Conservation (phyloP, 139 green algal genomes). For the Chlamydomonas eustigma region DNA sequence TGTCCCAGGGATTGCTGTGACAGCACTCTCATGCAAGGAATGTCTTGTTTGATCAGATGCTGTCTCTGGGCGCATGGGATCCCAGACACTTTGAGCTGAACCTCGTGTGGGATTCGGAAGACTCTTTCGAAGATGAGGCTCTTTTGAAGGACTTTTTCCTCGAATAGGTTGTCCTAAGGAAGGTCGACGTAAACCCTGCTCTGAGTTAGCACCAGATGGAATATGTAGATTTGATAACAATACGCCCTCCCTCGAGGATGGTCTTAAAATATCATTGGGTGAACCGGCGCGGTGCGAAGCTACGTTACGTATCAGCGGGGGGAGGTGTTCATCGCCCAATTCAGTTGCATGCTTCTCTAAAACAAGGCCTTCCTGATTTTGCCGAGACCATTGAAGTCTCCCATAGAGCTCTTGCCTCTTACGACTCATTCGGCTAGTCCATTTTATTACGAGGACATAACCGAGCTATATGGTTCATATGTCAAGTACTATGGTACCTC, state of each 20-base stretch:
- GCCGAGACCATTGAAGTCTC: not conserved
- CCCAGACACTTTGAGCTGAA: not conserved
- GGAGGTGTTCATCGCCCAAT: not conserved
- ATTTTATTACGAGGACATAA: too few relatives aligned
- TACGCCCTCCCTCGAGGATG: too few relatives aligned
- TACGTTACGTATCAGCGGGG: not conserved
- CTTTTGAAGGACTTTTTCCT: not conserved
- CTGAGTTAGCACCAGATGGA: not conserved
- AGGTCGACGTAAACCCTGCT: not conserved
- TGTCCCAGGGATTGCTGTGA: not conserved
- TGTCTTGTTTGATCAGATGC: not conserved
- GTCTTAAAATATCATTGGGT: too few relatives aligned
- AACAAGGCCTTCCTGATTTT: not conserved
- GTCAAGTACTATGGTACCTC: too few relatives aligned
- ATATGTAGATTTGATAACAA: not conserved
- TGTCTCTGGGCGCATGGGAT: not conserved
- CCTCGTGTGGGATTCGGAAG: too few relatives aligned
- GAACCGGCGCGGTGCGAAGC: not conserved
- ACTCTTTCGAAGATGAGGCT: not conserved
- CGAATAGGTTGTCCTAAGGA: not conserved
- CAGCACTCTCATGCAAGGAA: too few relatives aligned
- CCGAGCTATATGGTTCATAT: too few relatives aligned
- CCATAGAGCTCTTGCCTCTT: slow-evolving; percentile 12
- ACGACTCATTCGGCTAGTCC: slow-evolving; percentile 14
- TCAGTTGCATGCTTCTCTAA: not conserved